phyloP scores from a whole-genome alignment of 441 rosid species.

The Populus hybrid region DNA sequence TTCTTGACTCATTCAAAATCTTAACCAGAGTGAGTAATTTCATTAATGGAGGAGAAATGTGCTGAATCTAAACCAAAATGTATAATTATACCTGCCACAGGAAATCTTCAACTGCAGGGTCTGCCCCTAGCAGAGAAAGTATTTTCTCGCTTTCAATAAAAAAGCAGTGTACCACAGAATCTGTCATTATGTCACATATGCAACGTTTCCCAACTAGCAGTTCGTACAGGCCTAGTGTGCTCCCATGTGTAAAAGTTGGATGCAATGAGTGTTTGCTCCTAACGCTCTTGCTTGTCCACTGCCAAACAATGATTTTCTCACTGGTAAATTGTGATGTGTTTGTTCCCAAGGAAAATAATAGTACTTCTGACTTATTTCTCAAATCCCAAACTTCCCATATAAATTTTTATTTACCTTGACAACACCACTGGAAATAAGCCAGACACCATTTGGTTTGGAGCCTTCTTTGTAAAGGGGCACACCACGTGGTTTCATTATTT shows the following conservation, averaged over 20 bases:
- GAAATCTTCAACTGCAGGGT: conserved; percentile 68
- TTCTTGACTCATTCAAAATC: neutral
- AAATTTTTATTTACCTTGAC: conserved; percentile 59
- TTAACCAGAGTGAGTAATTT: neutral
- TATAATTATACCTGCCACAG: conserved; percentile 73
- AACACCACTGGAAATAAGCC: conserved; percentile 85
- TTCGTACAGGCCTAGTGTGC: conserved; percentile 90
- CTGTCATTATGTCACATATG: conserved; percentile 75
- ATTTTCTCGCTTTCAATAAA: conserved; percentile 62
- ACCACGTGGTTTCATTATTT: conserved; percentile 72
- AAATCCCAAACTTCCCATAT: conserved; percentile 11
- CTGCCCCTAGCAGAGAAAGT: conserved; percentile 51
- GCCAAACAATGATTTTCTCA: conserved; percentile 32
- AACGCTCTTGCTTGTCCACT: conserved; percentile 84
- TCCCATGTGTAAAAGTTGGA: conserved; percentile 89
- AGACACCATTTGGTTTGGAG: conserved; percentile 74
- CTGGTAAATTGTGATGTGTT: conserved; percentile 4
- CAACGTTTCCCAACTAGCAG: conserved; percentile 75
- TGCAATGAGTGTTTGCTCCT: conserved; percentile 75
- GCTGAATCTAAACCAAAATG: neutral
- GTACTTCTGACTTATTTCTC: neutral
- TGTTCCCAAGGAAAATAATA: neutral
- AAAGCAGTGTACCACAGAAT: conserved; percentile 75
- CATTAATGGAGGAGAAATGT: neutral
- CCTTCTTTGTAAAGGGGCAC: conserved; percentile 80